Conservation (phyloP, 2,329 filamentous ascomycete genomes). For the Juglanconis sp. region DNA sequence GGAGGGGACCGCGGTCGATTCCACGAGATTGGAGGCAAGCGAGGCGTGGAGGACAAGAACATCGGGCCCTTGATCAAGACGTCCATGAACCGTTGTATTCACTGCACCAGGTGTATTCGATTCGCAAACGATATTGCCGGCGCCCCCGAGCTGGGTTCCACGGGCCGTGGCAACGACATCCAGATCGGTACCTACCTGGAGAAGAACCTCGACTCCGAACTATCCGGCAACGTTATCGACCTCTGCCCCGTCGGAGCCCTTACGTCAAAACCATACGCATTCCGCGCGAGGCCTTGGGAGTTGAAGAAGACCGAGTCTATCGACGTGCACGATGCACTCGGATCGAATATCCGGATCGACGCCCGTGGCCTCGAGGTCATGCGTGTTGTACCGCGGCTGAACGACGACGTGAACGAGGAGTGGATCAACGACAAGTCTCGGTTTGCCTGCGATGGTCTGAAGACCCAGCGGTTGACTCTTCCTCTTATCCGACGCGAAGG, state of each 20-base stretch:
- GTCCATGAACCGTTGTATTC: conserved; percentile 99
- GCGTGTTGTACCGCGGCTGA: conserved; percentile 86
- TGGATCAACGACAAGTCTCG: conserved; percentile 99
- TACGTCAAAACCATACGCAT: conserved; percentile 96
- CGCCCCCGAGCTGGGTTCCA: conserved; percentile 90
- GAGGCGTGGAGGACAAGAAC: conserved; percentile 98
- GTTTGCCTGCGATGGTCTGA: conserved; percentile 93
- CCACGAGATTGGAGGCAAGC: conserved; percentile 93
- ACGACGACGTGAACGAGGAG: conserved; percentile 98
- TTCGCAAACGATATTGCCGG: conserved; percentile 98
- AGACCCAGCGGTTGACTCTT: conserved; percentile 92
- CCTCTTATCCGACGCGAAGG: conserved; percentile 84
- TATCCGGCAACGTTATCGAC: conserved; percentile 97
- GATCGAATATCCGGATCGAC: conserved; percentile 93
- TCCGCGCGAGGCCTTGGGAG: conserved; percentile 95
- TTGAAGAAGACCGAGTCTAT: conserved; percentile 94
- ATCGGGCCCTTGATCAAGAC: conserved; percentile 98
- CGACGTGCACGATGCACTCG: conserved; percentile 87
- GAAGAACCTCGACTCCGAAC: conserved; percentile 85
- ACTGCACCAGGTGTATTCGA: conserved; percentile 96
- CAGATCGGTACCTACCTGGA: conserved; percentile 99
- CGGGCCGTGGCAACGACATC: conserved; percentile 92
- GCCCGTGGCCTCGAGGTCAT: conserved; percentile 93
- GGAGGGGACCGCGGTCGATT: conserved; percentile 94
- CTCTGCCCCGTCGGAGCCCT: conserved; percentile 96